These are phyloP conservation scores for Saccharomyces hybrid DNA, from an alignment of 1,139 yeast species.

Conservation along the genomic window DNA sequence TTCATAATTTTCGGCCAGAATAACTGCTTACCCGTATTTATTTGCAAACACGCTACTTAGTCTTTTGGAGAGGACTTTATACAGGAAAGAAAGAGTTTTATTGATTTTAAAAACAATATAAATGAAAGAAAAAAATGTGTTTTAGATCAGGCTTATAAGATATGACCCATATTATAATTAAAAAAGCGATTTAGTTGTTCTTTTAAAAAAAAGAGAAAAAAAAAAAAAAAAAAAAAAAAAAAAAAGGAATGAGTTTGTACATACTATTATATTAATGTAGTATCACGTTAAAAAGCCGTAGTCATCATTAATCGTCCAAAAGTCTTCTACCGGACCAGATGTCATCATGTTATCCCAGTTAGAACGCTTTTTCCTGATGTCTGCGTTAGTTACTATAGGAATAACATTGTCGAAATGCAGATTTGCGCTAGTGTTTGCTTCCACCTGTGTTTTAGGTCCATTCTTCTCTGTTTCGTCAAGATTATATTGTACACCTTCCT, in stretches of 20 bases:
- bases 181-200: no score
- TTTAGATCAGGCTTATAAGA: no score
- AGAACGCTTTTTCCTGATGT: neutral
- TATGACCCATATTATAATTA: no score
- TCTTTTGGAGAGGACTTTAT: neutral
- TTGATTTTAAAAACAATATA: neutral
- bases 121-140: neutral
- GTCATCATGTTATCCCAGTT: slow-evolving; percentile 5
- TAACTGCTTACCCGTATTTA: neutral
- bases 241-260: neutral
- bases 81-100: neutral
- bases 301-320: slow-evolving; percentile 40
- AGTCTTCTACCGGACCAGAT: slow-evolving; percentile 35
- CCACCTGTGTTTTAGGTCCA: neutral
- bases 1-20: neutral
- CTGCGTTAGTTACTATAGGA: slow-evolving; percentile 5
- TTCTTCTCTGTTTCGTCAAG: slow-evolving; percentile 33
- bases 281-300: slow-evolving; percentile 37
- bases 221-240: neutral
- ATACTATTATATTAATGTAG: neutral
- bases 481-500: neutral
- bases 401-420: neutral
- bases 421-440: neutral
- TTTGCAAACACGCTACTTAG: neutral
- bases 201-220: no score